A percentile compares a stretch with the other conserved stretches of the same genome.
Conservation (phyloP, 345 rosid species). For the Rhizophora mangle region DNA sequence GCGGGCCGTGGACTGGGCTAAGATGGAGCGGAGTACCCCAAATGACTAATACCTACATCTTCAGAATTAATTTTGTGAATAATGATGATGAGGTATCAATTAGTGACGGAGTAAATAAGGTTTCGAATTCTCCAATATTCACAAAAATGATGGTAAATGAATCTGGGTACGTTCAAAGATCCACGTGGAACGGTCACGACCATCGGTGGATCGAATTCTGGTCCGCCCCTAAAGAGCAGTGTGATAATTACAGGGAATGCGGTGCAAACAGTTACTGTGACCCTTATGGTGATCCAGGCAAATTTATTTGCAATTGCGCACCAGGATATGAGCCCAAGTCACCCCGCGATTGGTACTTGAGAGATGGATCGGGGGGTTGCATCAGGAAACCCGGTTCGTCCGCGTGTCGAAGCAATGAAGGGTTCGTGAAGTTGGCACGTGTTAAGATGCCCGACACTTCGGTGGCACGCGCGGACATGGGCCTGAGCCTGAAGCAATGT, state of each 20-base stretch:
- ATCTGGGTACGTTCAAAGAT: slow-evolving; percentile 41
- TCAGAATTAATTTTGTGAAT: slow-evolving; percentile 24
- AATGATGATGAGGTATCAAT: slow-evolving; percentile 34
- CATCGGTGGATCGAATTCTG: slow-evolving; percentile 49
- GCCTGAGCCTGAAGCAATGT: slow-evolving; percentile 21
- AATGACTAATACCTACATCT: slow-evolving; percentile 41
- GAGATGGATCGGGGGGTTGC: slow-evolving; percentile 60
- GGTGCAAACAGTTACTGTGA: slow-evolving; percentile 59
- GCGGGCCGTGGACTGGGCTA: slow-evolving; percentile 57
- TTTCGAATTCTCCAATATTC: slow-evolving; percentile 21
- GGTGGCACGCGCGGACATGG: slow-evolving; percentile 2
- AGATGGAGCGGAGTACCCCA: slow-evolving; percentile 71
- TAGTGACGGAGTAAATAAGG: slow-evolving; percentile 23
- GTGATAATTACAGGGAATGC: slow-evolving; percentile 57
- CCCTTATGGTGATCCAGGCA: slow-evolving; percentile 26
- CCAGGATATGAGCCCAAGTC: slow-evolving; percentile 68
- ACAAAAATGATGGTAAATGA: slow-evolving; percentile 53
- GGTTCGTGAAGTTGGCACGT: slow-evolving; percentile 19
- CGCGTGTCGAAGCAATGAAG: slow-evolving; percentile 25
- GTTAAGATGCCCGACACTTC: slow-evolving; percentile 27
- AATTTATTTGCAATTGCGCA: slow-evolving; percentile 55
- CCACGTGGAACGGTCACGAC: slow-evolving; percentile 43
- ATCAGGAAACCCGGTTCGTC: slow-evolving; percentile 20
- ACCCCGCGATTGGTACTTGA: slow-evolving; percentile 46
- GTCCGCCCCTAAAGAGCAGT: slow-evolving; percentile 55